Base-by-base conservation (phyloP, 345 rosid genomes). In the Gossypium arboreum region DNA sequence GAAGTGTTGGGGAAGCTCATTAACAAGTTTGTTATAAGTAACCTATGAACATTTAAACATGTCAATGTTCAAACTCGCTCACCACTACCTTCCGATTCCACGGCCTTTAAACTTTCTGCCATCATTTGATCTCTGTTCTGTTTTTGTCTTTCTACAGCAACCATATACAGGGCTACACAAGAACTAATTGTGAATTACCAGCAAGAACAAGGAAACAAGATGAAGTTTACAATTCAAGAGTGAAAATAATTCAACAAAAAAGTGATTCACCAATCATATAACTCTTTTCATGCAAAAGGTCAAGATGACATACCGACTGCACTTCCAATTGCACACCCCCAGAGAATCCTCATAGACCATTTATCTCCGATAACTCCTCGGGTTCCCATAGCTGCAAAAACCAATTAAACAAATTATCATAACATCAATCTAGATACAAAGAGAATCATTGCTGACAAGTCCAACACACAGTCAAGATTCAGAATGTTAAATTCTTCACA, bases 301-400 rank as follows among this genome's bases (percentile, higher is more conserved):
- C 2, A 9, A 24, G 50, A 17, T 58, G 27, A 13, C 79, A 73
- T 80, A 89, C 94, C 74, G 10, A 87, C 47, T 67, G 89, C 97
- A 81, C 89, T 91, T 79, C 97, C 94, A 71, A 89, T 41, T 8
- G 91, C 94, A 70, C 90, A 92, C 13, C 79, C 77, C 97, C 94
- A 92, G 44, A 92, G 89, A 76, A 90, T 71, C 85, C 94, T 85
- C 89, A 84, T 86, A 71, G 94, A 87, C 94, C 91, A 92, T 76
- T 86, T 90, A 79, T 90, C 97, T 39, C 80, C 81, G 34, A 92
- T 85, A 15, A 85, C 84, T 78, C 92, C 91, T 77, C 92, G 39
- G 71, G 73, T 72, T 61, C 85, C 83, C 87, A 87, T 85, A 48
- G 62, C 81, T 78, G 69, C 78, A 73, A 72, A 76, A 52, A 68